Evolutionary conservation across 805 yeast genomes (phyloP).

Genomic region (Cyberlindnera xishuangbannaensis): DNA sequence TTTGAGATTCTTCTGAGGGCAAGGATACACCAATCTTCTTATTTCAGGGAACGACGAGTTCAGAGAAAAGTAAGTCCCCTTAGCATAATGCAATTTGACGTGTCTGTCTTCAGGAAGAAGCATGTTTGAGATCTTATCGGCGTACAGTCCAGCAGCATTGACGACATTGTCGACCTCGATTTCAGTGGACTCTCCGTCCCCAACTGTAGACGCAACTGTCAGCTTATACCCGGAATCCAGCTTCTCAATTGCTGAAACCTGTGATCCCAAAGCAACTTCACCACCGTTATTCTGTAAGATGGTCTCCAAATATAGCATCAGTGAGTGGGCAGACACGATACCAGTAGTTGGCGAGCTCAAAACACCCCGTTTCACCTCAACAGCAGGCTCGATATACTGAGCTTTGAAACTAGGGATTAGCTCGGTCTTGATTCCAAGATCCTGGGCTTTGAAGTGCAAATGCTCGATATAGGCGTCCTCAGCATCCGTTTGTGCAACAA

Average conservation of each 20-base stretch:
- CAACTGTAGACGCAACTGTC: constrained; percentile 26
- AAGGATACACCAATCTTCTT: constrained; percentile 65
- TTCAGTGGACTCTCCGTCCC: constrained; percentile 35
- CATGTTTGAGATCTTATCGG: constrained; percentile 66
- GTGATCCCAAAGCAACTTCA: constrained; percentile 57
- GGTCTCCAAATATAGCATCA: constrained; percentile 54
- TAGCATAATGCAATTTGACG: constrained; percentile 60
- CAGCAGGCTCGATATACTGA: constrained; percentile 53
- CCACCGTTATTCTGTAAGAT: constrained; percentile 54
- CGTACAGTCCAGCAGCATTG: constrained; percentile 77
- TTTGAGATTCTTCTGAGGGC: constrained; percentile 63
- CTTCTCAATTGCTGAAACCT: constrained; percentile 38
- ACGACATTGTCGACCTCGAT: constrained; percentile 54
- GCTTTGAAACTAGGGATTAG: constrained; percentile 45
- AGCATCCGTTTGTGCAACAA: constrained; percentile 70
- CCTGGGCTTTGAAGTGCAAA: constrained; percentile 43
- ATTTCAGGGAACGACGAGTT: constrained; percentile 44
- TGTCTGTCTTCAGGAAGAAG: constrained; percentile 59
- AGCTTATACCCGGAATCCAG: constrained; percentile 26
- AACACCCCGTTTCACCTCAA: constrained; percentile 54
- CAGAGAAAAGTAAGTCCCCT: constrained; percentile 75
- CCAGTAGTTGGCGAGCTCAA: constrained; percentile 80
- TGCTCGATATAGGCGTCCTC: constrained; percentile 56
- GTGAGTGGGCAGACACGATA: constrained; percentile 74
- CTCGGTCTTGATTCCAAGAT: constrained; percentile 53